Base-by-base conservation (phyloP, 805 yeast species). In the Suhomyces tanzawaensis region DNA sequence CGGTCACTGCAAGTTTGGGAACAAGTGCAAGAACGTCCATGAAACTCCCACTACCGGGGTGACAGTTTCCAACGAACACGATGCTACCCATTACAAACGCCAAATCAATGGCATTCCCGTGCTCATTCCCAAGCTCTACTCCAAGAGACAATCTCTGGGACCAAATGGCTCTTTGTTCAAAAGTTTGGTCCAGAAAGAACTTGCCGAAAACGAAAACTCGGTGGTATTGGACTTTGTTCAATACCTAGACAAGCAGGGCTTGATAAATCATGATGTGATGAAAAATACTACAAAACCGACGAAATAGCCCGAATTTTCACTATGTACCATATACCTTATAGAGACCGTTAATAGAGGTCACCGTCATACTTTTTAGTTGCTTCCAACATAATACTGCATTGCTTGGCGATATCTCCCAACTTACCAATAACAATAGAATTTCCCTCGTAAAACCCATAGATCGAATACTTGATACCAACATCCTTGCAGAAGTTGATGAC, bases 371-470 rank as follows among this genome's bases (percentile, higher is more conserved):
- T 71, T 46, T 72, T 71, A 18, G 85, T 70, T 57, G 95, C 88
- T 34, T 85, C 95, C 29, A 77, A 70, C 65, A 89, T 67, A 19
- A 88, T 82, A 33, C 68, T 63, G 26, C 93, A 91, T 62, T 88
- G 96, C 49, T 81, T 75, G 1, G 86, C 91, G 37, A 88, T 75
- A 42, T 85, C 90, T 3, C 74, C 81, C 57, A 88, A 68, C 47
- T 81, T 80, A 27, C 74, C 64, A 44, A 88, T 74, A 8, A 88
- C 91, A 33, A 76, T 73, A 42, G 70, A 75, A 59, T 88, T 88
- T 2, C 96, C 96, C 47, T 76, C 71, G 4, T 76, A 77, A 59
- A 88, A 88, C 5, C 95, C 95, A 56, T 88, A 89, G 32, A 87
- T 86, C 5, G 89, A 80, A 55, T 89, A 88, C 42, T 76, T 77